Evolutionary conservation across 2,329 filamentous ascomycete species (phyloP), one percentile per base, ranked within the genome.

Genomic region (Venturia pyrina): DNA sequence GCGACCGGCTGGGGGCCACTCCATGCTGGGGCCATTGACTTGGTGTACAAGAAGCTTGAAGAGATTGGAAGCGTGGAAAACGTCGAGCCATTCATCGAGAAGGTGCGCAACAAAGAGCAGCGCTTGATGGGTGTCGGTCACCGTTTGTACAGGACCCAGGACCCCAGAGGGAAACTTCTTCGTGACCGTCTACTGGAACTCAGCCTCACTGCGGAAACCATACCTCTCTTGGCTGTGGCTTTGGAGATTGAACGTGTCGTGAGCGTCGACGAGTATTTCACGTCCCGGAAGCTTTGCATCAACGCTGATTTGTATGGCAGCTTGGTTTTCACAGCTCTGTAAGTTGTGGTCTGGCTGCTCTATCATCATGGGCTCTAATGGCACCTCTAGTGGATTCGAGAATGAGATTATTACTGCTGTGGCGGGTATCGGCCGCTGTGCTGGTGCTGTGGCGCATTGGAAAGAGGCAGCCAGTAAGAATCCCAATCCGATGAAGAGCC

Each of bases 21-120:
- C 0, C 84, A 86, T 72, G 84, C 83, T 65, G 84, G 83, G n/a
- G 84, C 84, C 3, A 83, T 82, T 0, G 84, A 86, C 68, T 79
- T 80, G 28, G 83, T 83, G 0, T 84, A 85, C 70, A 79, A 81
- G 61, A 81, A 81, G 76, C 74, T 85, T 5, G 80, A 80, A 69
- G 77, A 80, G 69, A 81, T 85, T 65, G 82, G 81, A 19, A 77
- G 74, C 0, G 78, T 79, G 2, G 79, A 82, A 56, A 82, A 82
- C 46, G 81, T 84, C 4, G 81, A 81, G 0, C 75, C 73, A 0
- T 79, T 82, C 65, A 82, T 85, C 73, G 71, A 76, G 1, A 76
- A 78, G 50, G 82, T 84, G 0, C 82, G 84, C 73, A 74, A 70
- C 68, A 76, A 80, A 4, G 81, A 85, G 72, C 75, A 78, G 8